Evolutionary conservation across 177 flowering plant genomes (phyloP).

Genomic region (Tripterygium wilfordii): DNA sequence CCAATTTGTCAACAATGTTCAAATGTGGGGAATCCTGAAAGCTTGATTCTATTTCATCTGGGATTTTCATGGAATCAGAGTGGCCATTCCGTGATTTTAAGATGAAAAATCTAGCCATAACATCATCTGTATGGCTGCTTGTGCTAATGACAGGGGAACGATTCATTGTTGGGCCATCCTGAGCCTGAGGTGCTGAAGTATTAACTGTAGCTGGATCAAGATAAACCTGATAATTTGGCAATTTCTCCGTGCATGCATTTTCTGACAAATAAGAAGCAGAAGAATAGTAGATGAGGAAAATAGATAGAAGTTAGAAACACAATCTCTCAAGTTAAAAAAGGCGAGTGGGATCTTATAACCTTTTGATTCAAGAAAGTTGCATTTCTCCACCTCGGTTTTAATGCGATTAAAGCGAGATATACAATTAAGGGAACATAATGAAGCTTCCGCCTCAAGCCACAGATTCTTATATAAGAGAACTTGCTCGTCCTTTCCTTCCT

Average conservation of each 20-base stretch:
- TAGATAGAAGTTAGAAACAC: not conserved
- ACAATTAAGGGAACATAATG: constrained; percentile 54
- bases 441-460: constrained; percentile 97
- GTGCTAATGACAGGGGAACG: not conserved
- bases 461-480: constrained; percentile 54
- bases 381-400: constrained; percentile 48
- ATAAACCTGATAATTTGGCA: too few relatives aligned
- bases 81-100: not conserved
- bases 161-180: not conserved
- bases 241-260: too few relatives aligned
- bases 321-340: too few relatives aligned
- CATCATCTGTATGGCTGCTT: not conserved
- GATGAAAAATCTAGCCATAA: not conserved
- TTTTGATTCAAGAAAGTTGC: constrained; percentile 18
- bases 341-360: too few relatives aligned
- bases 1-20: not conserved
- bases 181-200: not conserved
- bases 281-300: not conserved
- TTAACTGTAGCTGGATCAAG: too few relatives aligned
- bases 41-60: constrained; percentile 8
- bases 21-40: constrained; percentile 4
- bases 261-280: constrained; percentile 12
- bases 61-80: not conserved
- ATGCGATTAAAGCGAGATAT: constrained; percentile 50
- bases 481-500: constrained; percentile 37